phyloP scores from a whole-genome alignment of 768 basidiomycete species.

The Mycena leptocephala region DNA sequence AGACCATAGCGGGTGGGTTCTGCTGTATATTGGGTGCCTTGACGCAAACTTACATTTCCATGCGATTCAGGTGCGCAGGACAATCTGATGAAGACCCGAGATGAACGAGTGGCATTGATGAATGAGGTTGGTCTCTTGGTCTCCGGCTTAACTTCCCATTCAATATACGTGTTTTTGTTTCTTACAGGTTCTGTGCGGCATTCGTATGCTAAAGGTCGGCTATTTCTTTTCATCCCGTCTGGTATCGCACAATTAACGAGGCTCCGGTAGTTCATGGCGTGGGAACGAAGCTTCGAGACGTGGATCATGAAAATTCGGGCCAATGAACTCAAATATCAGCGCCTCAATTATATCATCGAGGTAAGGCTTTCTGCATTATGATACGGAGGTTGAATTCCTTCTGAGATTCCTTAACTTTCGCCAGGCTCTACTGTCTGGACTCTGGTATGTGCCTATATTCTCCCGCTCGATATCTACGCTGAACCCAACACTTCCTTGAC shows the following conservation, averaged over 20 bases:
- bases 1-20: conserved; percentile 70
- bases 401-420: neutral
- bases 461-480: conserved; percentile 41
- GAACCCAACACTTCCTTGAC: conserved; percentile 53
- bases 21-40: too few relatives aligned
- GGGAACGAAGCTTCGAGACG: conserved; percentile 80
- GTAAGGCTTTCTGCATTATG: conserved; percentile 40
- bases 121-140: conserved; percentile 79
- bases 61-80: conserved; percentile 71
- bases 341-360: conserved; percentile 77
- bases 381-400: neutral
- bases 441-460: conserved; percentile 51
- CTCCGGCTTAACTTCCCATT: conserved; percentile 40
- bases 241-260: neutral
- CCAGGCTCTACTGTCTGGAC: conserved; percentile 42
- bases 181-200: conserved; percentile 84
- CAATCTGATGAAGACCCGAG: conserved; percentile 84
- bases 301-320: conserved; percentile 72
- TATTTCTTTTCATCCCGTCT: neutral
- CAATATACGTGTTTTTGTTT: neutral
- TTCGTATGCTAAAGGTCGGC: conserved; percentile 87
- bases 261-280: conserved; percentile 74
- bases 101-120: conserved; percentile 84
- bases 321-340: conserved; percentile 77
- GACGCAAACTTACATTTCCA: too few relatives aligned